A percentile compares a stretch with the other conserved stretches of the same genome.
Conservation (phyloP, 2,329 filamentous ascomycete genomes). For the Fusarium avenaceum region DNA sequence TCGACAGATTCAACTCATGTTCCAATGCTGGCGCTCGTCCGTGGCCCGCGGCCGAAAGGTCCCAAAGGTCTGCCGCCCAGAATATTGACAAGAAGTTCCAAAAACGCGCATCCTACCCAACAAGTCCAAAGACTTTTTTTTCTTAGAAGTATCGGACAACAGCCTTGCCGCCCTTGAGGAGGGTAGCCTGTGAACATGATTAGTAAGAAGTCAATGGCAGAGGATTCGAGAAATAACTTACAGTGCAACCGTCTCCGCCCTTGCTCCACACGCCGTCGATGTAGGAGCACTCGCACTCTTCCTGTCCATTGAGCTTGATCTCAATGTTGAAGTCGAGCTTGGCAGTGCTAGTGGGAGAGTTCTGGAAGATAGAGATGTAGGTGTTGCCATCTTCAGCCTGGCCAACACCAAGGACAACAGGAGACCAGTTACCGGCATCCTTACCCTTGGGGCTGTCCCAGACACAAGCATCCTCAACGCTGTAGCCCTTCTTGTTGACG, state of each 20-base stretch:
- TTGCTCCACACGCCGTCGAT: conserved; percentile 72
- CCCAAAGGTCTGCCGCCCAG: conserved; percentile 45
- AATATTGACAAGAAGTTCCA: conserved; percentile 56
- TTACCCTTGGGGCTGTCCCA: conserved; percentile 72
- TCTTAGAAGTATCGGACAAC: conserved; percentile 60
- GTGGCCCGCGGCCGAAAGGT: conserved; percentile 39
- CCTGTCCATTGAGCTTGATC: conserved; percentile 73
- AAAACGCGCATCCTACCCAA: conserved; percentile 47
- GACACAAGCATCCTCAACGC: conserved; percentile 76
- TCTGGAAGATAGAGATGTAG: conserved; percentile 88
- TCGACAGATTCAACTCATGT: conserved; percentile 28
- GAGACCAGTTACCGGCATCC: conserved; percentile 85
- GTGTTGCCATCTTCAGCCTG: conserved; percentile 70
- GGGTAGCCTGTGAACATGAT: conserved; percentile 56
- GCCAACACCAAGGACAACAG: conserved; percentile 87
- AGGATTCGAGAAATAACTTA: conserved; percentile 61
- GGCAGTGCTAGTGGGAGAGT: conserved; percentile 79
- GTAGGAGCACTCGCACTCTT: conserved; percentile 72
- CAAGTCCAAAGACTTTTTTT: conserved; percentile 10
- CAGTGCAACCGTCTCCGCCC: conserved; percentile 79
- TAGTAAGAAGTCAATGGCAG: conserved; percentile 45
- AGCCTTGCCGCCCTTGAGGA: conserved; percentile 58
- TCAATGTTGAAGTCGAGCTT: conserved; percentile 83
- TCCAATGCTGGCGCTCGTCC: conserved; percentile 36
- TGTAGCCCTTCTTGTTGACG: conserved; percentile 84